These are phyloP conservation scores for Blastobotrys terrestris DNA, from an alignment of 805 yeast species.

Conservation along the genomic window DNA sequence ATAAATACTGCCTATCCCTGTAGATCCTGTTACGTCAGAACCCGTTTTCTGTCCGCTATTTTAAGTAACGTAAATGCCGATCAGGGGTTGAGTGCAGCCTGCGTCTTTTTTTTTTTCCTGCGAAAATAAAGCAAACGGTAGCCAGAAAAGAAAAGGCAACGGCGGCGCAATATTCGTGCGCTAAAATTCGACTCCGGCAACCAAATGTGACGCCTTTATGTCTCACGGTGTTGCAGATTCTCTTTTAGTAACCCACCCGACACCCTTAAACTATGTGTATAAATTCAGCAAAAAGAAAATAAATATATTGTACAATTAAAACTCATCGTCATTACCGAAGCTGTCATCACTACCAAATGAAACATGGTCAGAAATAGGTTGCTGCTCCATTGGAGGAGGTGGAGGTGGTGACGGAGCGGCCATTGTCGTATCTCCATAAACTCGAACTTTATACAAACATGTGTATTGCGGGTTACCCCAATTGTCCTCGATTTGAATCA, in stretches of 20 bases:
- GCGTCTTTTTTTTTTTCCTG: no score
- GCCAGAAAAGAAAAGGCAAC: no score
- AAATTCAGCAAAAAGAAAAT: not conserved
- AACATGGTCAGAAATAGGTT: not conserved
- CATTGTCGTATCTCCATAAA: constrained; percentile 20
- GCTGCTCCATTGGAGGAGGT: no score
- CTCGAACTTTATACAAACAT: constrained; percentile 28
- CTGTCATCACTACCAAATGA: not conserved
- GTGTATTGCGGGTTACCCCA: constrained; percentile 30
- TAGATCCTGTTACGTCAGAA: not conserved
- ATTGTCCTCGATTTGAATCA: constrained; percentile 24
- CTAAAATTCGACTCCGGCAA: no score
- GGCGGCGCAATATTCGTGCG: not conserved
- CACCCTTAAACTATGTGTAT: not conserved
- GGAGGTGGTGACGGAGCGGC: no score
- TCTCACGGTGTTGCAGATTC: no score
- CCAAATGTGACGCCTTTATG: no score
- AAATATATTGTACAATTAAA: not conserved
- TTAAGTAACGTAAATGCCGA: not conserved
- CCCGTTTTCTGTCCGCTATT: not conserved
- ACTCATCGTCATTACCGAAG: constrained; percentile 9
- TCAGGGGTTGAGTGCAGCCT: no score
- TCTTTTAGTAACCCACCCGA: no score
- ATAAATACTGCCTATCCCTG: not conserved
- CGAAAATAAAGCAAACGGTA: no score